phyloP scores from a whole-genome alignment of 2,329 filamentous ascomycete genomes.

The Colletotrichum sp. region DNA sequence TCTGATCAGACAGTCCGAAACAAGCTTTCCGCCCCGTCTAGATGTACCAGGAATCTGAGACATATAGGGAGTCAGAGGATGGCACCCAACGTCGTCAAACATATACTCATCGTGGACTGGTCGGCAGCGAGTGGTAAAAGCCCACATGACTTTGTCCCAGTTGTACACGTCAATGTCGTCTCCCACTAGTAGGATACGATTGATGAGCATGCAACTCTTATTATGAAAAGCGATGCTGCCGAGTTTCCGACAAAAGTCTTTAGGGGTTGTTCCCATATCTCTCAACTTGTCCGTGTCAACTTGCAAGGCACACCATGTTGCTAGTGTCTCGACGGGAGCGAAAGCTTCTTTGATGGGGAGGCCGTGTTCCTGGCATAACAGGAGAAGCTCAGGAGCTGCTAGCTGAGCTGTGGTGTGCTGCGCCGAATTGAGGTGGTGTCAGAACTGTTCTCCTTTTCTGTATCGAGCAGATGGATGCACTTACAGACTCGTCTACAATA shows the following conservation, averaged over 20 bases:
- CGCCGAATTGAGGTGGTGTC: background rate
- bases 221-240: slow-evolving; percentile 46
- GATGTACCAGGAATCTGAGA: slow-evolving; percentile 34
- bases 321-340: slow-evolving; percentile 42
- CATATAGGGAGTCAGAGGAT: slow-evolving; percentile 52
- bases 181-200: slow-evolving; percentile 49
- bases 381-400: background rate
- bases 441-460: too few relatives aligned
- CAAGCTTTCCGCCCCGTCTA: slow-evolving; percentile 46
- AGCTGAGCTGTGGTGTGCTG: background rate
- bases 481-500: background rate
- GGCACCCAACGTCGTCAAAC: slow-evolving; percentile 46
- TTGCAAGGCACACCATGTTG: slow-evolving; percentile 51
- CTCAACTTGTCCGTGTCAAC: slow-evolving; percentile 62
- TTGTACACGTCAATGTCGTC: slow-evolving; percentile 54
- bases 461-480: background rate
- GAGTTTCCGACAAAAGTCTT: slow-evolving; percentile 41
- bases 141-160: slow-evolving; percentile 52
- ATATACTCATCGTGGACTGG: slow-evolving; percentile 46
- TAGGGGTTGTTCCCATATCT: slow-evolving; percentile 52
- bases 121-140: slow-evolving; percentile 51
- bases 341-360: background rate
- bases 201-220: slow-evolving; percentile 47
- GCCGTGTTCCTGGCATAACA: background rate
- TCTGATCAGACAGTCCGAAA: slow-evolving; percentile 47